Conservation (phyloP, 108 stramenopile genomes). For the Heterococcus sp. region DNA sequence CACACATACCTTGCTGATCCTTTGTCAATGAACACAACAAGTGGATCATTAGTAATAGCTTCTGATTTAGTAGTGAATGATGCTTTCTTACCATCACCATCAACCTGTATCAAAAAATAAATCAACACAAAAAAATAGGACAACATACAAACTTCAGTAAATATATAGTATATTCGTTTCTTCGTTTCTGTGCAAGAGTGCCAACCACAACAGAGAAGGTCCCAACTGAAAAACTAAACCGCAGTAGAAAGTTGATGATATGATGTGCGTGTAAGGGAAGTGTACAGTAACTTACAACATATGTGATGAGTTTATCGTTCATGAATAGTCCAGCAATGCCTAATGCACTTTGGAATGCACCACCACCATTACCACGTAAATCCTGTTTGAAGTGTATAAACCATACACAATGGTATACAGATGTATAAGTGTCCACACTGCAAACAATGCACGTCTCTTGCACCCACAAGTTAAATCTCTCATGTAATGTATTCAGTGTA, state of each 20-base stretch:
- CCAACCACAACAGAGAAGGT: not conserved
- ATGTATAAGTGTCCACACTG: not conserved
- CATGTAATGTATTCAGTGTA: not conserved
- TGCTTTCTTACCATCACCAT: conserved; percentile 35
- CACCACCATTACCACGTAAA: conserved; percentile 81
- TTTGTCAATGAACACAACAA: conserved; percentile 52
- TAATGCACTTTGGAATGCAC: conserved; percentile 87
- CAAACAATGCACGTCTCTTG: not conserved
- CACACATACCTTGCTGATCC: conserved; percentile 27
- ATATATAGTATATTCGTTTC: not conserved
- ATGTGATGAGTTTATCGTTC: conserved; percentile 30
- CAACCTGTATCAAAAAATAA: conserved; percentile 9
- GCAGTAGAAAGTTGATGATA: not conserved
- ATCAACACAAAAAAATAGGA: not conserved
- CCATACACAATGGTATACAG: not conserved
- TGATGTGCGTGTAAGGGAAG: not conserved
- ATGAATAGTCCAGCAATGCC: conserved; percentile 78
- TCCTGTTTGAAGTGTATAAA: conserved; percentile 55
- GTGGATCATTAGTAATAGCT: conserved; percentile 21
- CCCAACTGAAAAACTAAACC: not conserved
- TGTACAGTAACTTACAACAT: conserved; percentile 1
- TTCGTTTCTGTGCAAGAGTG: not conserved
- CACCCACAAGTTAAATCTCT: not conserved
- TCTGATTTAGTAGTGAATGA: conserved; percentile 44
- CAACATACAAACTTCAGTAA: not conserved